phyloP scores from a whole-genome alignment of 2,329 filamentous ascomycete species.

The Penicillium thymicola region DNA sequence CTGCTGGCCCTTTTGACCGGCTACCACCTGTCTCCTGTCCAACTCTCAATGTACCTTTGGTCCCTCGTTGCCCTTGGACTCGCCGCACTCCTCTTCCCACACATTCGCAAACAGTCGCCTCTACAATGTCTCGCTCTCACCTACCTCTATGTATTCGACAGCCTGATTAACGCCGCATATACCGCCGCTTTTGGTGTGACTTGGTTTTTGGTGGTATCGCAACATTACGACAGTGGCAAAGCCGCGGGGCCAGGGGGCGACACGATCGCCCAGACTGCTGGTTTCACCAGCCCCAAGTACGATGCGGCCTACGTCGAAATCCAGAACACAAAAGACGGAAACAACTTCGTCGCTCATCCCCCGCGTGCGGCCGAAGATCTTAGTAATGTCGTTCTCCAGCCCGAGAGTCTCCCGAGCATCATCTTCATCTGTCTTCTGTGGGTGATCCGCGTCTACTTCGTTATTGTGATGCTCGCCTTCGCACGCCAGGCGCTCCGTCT shows the following conservation, averaged over 20 bases:
- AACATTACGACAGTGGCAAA: slow-evolving; percentile 49
- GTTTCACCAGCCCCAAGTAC: slow-evolving; percentile 62
- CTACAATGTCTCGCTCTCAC: slow-evolving; percentile 77
- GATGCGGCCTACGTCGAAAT: slow-evolving; percentile 59
- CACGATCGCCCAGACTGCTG: slow-evolving; percentile 60
- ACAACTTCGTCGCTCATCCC: slow-evolving; percentile 49
- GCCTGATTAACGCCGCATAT: slow-evolving; percentile 74
- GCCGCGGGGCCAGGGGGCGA: slow-evolving; percentile 50
- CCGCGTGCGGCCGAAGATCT: slow-evolving; percentile 44
- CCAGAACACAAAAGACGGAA: slow-evolving; percentile 42
- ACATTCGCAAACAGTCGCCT: slow-evolving; percentile 74
- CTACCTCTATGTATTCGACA: slow-evolving; percentile 82
- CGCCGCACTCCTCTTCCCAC: slow-evolving; percentile 68
- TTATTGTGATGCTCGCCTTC: slow-evolving; percentile 77
- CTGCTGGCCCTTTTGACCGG: slow-evolving; percentile 85
- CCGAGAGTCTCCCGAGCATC: slow-evolving; percentile 71
- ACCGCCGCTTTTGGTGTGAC: slow-evolving; percentile 76
- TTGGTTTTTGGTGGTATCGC: slow-evolving; percentile 77
- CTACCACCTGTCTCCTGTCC: slow-evolving; percentile 74
- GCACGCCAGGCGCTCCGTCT: slow-evolving; percentile 72
- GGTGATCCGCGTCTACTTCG: slow-evolving; percentile 75
- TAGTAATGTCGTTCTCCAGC: slow-evolving; percentile 63
- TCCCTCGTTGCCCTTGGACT: slow-evolving; percentile 68
- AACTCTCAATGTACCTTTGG: slow-evolving; percentile 90
- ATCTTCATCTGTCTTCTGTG: slow-evolving; percentile 71